These are phyloP conservation scores for Musa itinerans DNA, from an alignment of 176 grass and related monocot species.

Conservation along the genomic window DNA sequence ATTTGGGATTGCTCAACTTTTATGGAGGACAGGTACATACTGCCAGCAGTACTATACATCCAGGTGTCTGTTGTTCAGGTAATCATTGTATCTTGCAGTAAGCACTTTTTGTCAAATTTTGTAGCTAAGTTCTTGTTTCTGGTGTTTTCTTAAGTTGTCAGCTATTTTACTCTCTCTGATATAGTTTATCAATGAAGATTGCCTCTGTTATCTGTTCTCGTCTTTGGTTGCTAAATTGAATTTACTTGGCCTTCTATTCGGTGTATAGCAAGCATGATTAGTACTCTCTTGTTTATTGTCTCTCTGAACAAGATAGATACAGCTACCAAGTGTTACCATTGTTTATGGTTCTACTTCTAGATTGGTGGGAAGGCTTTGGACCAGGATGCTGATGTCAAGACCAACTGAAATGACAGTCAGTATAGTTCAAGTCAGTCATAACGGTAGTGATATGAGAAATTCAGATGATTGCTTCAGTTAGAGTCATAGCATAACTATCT, in stretches of 20 bases:
- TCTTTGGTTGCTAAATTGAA: background rate
- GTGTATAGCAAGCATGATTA: background rate
- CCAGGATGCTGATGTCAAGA: background rate
- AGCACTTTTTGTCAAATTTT: background rate
- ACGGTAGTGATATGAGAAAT: too few relatives aligned
- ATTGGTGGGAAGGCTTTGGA: background rate
- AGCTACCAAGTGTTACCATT: background rate
- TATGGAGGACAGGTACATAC: constrained; percentile 69
- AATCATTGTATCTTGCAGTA: constrained; percentile 16
- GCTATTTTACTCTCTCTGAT: background rate
- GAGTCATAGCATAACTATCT: too few relatives aligned
- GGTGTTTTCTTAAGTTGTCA: background rate
- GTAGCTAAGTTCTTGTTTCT: background rate
- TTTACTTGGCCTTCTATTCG: background rate
- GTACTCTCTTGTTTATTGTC: background rate
- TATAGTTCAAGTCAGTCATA: too few relatives aligned
- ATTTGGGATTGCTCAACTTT: constrained; percentile 31
- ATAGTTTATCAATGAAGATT: background rate
- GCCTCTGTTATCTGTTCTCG: background rate
- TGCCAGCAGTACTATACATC: constrained; percentile 61
- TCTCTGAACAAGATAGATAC: background rate
- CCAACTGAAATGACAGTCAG: background rate
- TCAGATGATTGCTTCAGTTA: too few relatives aligned
- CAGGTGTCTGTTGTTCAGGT: constrained; percentile 86
- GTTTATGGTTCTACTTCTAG: background rate